Evolutionary conservation across 495 filamentous ascomycete genomes (phyloP).

Genomic region (Apodospora peruviana): DNA sequence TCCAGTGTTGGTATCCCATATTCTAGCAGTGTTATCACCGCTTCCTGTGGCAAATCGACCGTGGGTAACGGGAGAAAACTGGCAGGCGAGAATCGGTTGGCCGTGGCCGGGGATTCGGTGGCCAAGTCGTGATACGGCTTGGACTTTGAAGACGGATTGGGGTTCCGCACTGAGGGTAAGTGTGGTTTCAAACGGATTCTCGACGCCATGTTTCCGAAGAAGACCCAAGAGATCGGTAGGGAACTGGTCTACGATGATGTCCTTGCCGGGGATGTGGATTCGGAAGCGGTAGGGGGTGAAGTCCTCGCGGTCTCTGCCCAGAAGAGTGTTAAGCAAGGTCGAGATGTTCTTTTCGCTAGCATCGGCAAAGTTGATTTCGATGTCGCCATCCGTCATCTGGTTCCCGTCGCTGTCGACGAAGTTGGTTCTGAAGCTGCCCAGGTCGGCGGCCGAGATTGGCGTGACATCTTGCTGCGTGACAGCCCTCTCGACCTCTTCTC

Average conservation of each 20-base stretch:
- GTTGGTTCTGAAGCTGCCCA: conserved; percentile 76
- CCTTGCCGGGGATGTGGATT: conserved; percentile 54
- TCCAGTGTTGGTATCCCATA: conserved; percentile 95
- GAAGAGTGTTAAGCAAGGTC: conserved; percentile 80
- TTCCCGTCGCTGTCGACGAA: conserved; percentile 79
- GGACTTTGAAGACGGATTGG: conserved; percentile 91
- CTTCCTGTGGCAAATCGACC: conserved; percentile 81
- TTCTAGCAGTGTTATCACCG: conserved; percentile 84
- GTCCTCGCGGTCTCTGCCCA: conserved; percentile 68
- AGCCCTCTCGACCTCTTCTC: conserved; percentile 65
- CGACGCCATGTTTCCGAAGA: conserved; percentile 42
- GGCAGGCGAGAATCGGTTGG: conserved; percentile 80
- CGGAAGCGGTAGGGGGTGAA: conserved; percentile 86
- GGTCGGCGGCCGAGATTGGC: conserved; percentile 57
- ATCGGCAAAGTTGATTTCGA: conserved; percentile 79
- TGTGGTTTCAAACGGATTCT: conserved; percentile 46
- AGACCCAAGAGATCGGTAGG: conserved; percentile 47
- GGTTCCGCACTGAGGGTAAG: conserved; percentile 78
- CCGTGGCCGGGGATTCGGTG: conserved; percentile 88
- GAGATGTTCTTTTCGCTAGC: conserved; percentile 87
- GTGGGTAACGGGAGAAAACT: conserved; percentile 80
- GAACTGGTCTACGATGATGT: conserved; percentile 68
- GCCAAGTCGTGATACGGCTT: conserved; percentile 83
- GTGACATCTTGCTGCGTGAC: conserved; percentile 72
- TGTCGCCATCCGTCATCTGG: conserved; percentile 54